phyloP scores from a whole-genome alignment of 1,284 basidiomycete genomes.

The Laetiporus sulphureus region DNA sequence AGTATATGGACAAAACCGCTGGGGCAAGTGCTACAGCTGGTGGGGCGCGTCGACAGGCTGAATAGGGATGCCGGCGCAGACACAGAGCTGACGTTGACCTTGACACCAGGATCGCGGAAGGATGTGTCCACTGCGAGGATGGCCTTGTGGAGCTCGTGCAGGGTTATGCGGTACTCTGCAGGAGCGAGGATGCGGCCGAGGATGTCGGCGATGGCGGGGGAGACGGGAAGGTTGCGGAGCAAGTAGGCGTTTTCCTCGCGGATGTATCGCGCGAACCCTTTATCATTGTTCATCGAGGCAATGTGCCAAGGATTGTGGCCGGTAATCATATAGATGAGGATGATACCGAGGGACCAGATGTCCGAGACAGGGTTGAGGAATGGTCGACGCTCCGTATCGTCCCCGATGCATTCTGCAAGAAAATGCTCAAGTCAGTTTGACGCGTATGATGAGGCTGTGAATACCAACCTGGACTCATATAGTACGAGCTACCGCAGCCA shows the following conservation, averaged over 20 bases:
- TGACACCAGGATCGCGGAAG: slow-evolving; percentile 13
- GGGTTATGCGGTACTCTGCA: slow-evolving; percentile 19
- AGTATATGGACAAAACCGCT: slow-evolving; percentile 5
- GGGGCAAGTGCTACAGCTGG: too few species aligned
- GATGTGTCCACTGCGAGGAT: slow-evolving; percentile 21
- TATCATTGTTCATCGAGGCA: slow-evolving; percentile 40
- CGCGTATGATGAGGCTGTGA: background rate
- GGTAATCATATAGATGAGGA: slow-evolving; percentile 60
- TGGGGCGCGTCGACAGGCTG: too few species aligned
- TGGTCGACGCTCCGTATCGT: slow-evolving; percentile 22
- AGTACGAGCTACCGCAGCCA: slow-evolving; percentile 47
- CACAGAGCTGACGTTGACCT: too few species aligned
- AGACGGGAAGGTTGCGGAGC: slow-evolving; percentile 42
- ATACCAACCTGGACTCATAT: slow-evolving; percentile 49
- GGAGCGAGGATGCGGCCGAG: slow-evolving; percentile 25
- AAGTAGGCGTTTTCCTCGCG: slow-evolving; percentile 38
- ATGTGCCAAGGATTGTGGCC: slow-evolving; percentile 66
- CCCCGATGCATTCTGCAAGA: slow-evolving; percentile 48
- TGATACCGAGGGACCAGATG: slow-evolving; percentile 67
- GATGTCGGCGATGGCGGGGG: slow-evolving; percentile 29
- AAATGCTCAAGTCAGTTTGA: background rate
- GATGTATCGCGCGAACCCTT: slow-evolving; percentile 49
- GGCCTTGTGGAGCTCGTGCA: slow-evolving; percentile 20
- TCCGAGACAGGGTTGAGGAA: slow-evolving; percentile 56
- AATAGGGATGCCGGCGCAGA: too few species aligned